Evolutionary conservation across 441 rosid genomes (phyloP).

Genomic region (Pelargonium citronellum): DNA sequence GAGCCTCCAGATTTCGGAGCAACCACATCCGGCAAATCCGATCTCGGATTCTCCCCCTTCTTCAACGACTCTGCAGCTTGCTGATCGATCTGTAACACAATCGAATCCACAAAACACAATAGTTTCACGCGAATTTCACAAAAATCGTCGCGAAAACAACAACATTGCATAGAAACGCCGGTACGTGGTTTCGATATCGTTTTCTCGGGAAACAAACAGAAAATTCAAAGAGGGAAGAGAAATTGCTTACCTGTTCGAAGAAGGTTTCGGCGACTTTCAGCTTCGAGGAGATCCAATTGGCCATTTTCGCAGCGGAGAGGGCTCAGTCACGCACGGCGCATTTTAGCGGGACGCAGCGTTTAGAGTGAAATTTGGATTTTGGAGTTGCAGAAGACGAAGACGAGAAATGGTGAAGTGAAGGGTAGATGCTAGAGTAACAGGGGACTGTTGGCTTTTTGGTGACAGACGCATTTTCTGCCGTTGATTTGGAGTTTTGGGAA

Average conservation of each 20-base stretch:
- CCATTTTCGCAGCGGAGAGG: constrained; percentile 33
- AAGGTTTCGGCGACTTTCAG: constrained; percentile 92
- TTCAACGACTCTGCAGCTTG: constrained; percentile 88
- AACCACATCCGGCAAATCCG: constrained; percentile 43
- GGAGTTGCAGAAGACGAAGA: constrained; percentile 21
- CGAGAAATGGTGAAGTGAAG: constrained; percentile 11
- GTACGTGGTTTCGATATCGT: background rate
- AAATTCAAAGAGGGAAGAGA: background rate
- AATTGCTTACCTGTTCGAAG: constrained; percentile 61
- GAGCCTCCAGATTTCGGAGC: constrained; percentile 40
- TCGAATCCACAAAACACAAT: background rate
- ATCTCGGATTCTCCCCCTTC: constrained; percentile 56
- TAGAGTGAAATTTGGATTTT: constrained; percentile 5
- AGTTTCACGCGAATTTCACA: background rate
- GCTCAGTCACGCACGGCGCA: constrained; percentile 14
- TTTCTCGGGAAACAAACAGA: constrained; percentile 19
- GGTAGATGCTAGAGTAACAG: background rate
- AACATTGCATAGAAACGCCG: background rate
- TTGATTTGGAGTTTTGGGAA: constrained; percentile 6
- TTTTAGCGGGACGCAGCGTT: constrained; percentile 12
- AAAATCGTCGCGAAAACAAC: background rate
- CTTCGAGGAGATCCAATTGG: constrained; percentile 91
- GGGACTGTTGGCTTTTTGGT: background rate
- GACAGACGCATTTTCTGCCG: background rate
- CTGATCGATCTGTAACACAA: constrained; percentile 63